Percentiles rank a stretch among this genome's conserved stretches.
phyloP scores from a whole-genome alignment of 2,329 filamentous ascomycete genomes.

The Cadophora sp. region DNA sequence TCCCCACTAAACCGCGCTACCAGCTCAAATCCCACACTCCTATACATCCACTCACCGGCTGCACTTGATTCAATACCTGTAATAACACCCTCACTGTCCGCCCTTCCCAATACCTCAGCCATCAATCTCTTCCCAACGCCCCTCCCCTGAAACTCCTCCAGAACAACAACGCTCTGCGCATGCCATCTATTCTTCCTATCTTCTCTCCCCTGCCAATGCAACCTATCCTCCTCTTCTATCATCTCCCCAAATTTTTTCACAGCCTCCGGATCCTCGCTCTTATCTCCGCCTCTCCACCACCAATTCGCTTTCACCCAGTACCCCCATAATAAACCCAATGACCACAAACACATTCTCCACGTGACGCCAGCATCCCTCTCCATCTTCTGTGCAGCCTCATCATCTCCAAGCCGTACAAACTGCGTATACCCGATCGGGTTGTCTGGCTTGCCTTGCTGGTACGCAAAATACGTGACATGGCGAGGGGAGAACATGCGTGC shows the following conservation, averaged over 20 bases:
- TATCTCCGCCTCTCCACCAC: slow-evolving; percentile 23
- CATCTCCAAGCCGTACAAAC: slow-evolving; percentile 34
- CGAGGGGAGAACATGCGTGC: slow-evolving; percentile 30
- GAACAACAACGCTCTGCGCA: slow-evolving; percentile 36
- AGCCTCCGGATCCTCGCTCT: slow-evolving; percentile 18
- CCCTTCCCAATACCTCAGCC: slow-evolving; percentile 35
- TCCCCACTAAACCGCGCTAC: slow-evolving; percentile 24
- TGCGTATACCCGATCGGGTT: slow-evolving; percentile 32
- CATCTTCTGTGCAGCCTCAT: slow-evolving; percentile 30
- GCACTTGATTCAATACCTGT: slow-evolving; percentile 36
- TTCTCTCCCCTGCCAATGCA: slow-evolving; percentile 30
- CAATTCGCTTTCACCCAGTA: slow-evolving; percentile 9
- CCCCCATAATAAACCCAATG: slow-evolving; percentile 25
- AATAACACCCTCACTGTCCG: slow-evolving; percentile 35
- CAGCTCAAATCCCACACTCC: slow-evolving; percentile 37
- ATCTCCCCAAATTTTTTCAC: slow-evolving; percentile 19
- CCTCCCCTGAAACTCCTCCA: slow-evolving; percentile 32
- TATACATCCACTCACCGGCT: slow-evolving; percentile 38
- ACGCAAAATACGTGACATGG: slow-evolving; percentile 33
- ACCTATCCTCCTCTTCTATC: slow-evolving; percentile 16
- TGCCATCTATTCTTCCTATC: slow-evolving; percentile 39
- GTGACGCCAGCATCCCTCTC: slow-evolving; percentile 17
- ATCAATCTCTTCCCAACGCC: slow-evolving; percentile 40
- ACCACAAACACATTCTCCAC: slow-evolving; percentile 19
- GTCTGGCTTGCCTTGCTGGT: slow-evolving; percentile 19